phyloP scores from a whole-genome alignment of 805 yeast genomes.

The Millerago galiae region DNA sequence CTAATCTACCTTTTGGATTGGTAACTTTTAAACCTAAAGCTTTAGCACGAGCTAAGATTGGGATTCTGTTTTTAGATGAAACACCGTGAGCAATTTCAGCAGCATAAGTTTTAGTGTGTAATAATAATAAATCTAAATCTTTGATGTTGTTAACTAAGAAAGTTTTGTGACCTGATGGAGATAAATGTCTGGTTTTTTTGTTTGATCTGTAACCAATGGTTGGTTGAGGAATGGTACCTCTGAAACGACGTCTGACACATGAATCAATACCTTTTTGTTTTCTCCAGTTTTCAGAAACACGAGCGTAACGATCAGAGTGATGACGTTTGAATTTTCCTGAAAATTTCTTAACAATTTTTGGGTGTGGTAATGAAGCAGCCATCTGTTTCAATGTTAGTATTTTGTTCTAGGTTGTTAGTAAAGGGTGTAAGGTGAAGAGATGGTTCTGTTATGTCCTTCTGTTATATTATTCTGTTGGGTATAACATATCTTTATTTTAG shows the following conservation, averaged over 20 bases:
- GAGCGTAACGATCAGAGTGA: constrained; percentile 99
- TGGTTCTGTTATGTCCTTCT: too few species aligned
- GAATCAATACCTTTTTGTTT: constrained; percentile 99
- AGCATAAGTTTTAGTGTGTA: constrained; percentile 98
- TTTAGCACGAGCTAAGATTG: constrained; percentile 93
- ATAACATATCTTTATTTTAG: too few species aligned
- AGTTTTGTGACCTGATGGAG: constrained; percentile 97
- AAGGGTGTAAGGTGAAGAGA: neutral
- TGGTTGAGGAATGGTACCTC: constrained; percentile 99
- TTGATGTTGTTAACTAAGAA: constrained; percentile 86
- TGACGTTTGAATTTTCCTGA: constrained; percentile 99
- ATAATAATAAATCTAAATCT: constrained; percentile 90
- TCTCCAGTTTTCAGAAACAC: constrained; percentile 99
- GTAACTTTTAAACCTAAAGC: constrained; percentile 98
- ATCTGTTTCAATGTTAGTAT: constrained; percentile 39
- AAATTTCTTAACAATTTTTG: constrained; percentile 99
- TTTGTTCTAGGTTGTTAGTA: neutral
- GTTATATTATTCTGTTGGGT: too few species aligned
- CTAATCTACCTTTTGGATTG: constrained; percentile 98
- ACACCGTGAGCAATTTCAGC: constrained; percentile 99
- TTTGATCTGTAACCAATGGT: constrained; percentile 99
- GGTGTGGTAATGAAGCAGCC: constrained; percentile 98
- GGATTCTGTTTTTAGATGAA: constrained; percentile 97
- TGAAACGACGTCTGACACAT: constrained; percentile 99
- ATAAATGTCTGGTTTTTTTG: constrained; percentile 95